Base-by-base conservation (phyloP, 345 rosid species). In the Zanthoxylum bungeanum region DNA sequence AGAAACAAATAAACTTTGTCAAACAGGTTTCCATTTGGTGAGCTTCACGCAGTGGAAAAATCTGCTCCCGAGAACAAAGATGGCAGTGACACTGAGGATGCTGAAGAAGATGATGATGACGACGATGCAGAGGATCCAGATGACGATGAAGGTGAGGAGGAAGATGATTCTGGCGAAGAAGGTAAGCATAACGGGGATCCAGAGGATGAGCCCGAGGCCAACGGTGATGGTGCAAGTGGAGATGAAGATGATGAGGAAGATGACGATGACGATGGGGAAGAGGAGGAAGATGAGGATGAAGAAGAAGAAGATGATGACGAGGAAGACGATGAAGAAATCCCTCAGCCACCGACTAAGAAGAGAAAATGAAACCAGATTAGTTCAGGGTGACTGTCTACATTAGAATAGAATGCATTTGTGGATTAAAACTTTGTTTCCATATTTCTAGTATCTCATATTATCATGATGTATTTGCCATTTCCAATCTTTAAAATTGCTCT, bases 341-440 rank as follows among this genome's bases (percentile, higher is more conserved):
- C 83, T 59, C 86, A 86, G 70, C 86, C 90, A 66, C 90, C 90
- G 33, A 39, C 86, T n/a, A 86, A 86, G 81, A 84, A 82, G 79
- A 79, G 88, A 72, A 86, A 86, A 77, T 86, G 83, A 86, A n/a
- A 22, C 21, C 27, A 6, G 40, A 58, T 19, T 63, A 68, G 68
- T 59, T 51, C 5, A 42, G 10, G 57, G 49, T 44, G 46, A 22
- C 69, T 69, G 52, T 69, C 75, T 53, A 21, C 66, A 17, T 73
- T 72, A 60, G 76, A 21, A 61, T 57, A 52, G 64, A 58, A 51
- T 36, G 37, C 51, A 65, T 55, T 25, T 51, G 46, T 69, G 60
- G 60, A 49, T n/a, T 57, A 24, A 66, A 31, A 31, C 60, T 71
- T 25, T 64, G 71, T 60, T 73, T 73, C 68, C 14, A 36, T 55